Conservation (phyloP, 1,284 basidiomycete genomes). For the Microbotryum violaceum region DNA sequence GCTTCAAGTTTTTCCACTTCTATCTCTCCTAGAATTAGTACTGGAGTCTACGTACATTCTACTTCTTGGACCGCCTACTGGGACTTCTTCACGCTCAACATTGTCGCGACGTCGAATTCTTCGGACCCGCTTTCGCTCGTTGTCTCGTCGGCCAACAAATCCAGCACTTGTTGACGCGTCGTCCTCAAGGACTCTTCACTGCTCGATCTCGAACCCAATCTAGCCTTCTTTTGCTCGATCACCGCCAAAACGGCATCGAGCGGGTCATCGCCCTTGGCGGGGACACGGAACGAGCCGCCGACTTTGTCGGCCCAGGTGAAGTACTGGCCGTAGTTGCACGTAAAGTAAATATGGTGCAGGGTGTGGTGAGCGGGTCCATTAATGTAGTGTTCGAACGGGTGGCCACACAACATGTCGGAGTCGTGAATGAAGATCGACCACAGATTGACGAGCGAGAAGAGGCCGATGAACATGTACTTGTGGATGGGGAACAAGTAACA, state of each 20-base stretch:
- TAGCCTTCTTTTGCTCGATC: constrained; percentile 37
- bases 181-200: too few relatives aligned
- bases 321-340: constrained; percentile 51
- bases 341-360: constrained; percentile 35
- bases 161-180: too few relatives aligned
- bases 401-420: constrained; percentile 98
- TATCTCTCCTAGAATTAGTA: too few relatives aligned
- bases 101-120: too few relatives aligned
- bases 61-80: too few relatives aligned
- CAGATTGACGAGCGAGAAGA: constrained; percentile 83
- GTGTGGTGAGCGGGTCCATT: constrained; percentile 96
- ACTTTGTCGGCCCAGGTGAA: constrained; percentile 89
- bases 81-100: too few relatives aligned
- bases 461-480: constrained; percentile 61
- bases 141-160: too few relatives aligned
- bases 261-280: constrained; percentile 75
- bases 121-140: too few relatives aligned
- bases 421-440: constrained; percentile 97
- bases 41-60: too few relatives aligned
- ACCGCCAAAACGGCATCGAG: constrained; percentile 53
- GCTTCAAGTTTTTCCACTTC: too few relatives aligned
- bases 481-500: constrained; percentile 88
- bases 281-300: constrained; percentile 79
- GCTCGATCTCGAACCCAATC: not conserved
- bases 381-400: constrained; percentile 79